Evolutionary conservation across 1,284 basidiomycete genomes (phyloP).

Genomic region (Hymenochaete sp.): DNA sequence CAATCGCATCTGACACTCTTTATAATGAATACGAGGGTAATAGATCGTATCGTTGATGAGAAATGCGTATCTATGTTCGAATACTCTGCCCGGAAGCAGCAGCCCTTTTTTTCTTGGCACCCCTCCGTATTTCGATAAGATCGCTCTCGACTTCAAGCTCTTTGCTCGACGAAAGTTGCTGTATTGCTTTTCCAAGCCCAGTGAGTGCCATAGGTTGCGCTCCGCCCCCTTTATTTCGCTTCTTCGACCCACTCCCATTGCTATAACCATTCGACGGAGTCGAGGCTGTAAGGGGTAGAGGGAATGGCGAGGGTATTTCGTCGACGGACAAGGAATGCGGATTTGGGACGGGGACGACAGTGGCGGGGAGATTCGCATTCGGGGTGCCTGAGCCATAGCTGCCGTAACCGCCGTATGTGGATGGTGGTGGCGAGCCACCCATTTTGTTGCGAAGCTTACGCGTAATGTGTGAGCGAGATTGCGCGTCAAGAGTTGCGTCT

Average conservation of each 20-base stretch:
- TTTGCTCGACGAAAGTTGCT: slow-evolving; percentile 43
- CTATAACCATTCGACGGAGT: slow-evolving; percentile 28
- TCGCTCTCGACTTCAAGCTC: slow-evolving; percentile 64
- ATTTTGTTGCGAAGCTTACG: slow-evolving; percentile 72
- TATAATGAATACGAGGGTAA: too few species aligned
- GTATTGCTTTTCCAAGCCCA: slow-evolving; percentile 59
- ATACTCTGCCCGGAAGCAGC: slow-evolving; percentile 30
- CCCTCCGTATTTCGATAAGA: slow-evolving; percentile 64
- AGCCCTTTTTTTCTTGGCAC: slow-evolving; percentile 57
- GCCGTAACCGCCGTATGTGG: slow-evolving; percentile 32
- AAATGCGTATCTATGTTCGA: too few species aligned
- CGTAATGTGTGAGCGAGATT: slow-evolving; percentile 69
- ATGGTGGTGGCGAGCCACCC: slow-evolving; percentile 56
- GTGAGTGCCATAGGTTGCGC: slow-evolving; percentile 34
- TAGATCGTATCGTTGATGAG: too few species aligned
- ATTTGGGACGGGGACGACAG: slow-evolving; percentile 59
- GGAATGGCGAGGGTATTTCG: slow-evolving; percentile 74
- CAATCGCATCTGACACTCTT: too few species aligned
- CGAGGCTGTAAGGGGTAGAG: slow-evolving; percentile 56
- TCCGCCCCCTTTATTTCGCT: slow-evolving; percentile 47
- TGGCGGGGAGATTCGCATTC: slow-evolving; percentile 38
- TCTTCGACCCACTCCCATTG: slow-evolving; percentile 34
- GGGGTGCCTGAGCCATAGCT: slow-evolving; percentile 30
- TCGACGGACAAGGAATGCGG: slow-evolving; percentile 74
- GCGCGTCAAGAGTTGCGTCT: slow-evolving; percentile 64